Conservation (phyloP, 495 filamentous ascomycete species). For the Penicillium tannophilum region DNA sequence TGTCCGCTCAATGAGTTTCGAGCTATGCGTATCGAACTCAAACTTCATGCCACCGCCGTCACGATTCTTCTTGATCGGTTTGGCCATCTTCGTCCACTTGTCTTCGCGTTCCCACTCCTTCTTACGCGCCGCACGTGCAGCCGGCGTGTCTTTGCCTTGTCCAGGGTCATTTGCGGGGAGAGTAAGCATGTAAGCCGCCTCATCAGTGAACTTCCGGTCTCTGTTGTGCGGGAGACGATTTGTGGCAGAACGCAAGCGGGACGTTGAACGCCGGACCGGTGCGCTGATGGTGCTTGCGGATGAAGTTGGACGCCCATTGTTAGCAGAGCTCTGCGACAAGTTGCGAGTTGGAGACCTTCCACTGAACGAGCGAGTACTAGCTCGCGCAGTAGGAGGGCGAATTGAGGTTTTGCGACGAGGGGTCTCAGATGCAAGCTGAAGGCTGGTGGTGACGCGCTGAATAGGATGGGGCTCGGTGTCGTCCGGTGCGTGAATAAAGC, state of each 20-base stretch:
- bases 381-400: conserved; percentile 47
- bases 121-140: conserved; percentile 62
- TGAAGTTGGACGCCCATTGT: conserved; percentile 38
- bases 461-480: conserved; percentile 53
- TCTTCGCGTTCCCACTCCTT: conserved; percentile 85
- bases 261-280: conserved; percentile 41
- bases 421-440: conserved; percentile 64
- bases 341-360: conserved; percentile 58
- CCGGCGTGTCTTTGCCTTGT: conserved; percentile 53
- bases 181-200: conserved; percentile 89
- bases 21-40: conserved; percentile 80
- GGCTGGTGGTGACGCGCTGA: conserved; percentile 66
- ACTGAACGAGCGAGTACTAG: conserved; percentile 48
- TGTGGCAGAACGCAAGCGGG: conserved; percentile 61
- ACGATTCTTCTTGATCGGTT: conserved; percentile 54
- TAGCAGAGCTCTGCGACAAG: conserved; percentile 33
- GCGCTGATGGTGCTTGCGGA: conserved; percentile 49
- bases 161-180: conserved; percentile 66
- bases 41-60: conserved; percentile 84
- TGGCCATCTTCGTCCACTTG: conserved; percentile 98
- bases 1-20: conserved; percentile 85
- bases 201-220: conserved; percentile 74
- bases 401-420: conserved; percentile 60
- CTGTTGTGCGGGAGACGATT: conserved; percentile 77
- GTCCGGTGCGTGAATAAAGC: conserved; percentile 72